Evolutionary conservation across 108 stramenopile genomes (phyloP).

Genomic region (Cylindrotheca closterium): DNA sequence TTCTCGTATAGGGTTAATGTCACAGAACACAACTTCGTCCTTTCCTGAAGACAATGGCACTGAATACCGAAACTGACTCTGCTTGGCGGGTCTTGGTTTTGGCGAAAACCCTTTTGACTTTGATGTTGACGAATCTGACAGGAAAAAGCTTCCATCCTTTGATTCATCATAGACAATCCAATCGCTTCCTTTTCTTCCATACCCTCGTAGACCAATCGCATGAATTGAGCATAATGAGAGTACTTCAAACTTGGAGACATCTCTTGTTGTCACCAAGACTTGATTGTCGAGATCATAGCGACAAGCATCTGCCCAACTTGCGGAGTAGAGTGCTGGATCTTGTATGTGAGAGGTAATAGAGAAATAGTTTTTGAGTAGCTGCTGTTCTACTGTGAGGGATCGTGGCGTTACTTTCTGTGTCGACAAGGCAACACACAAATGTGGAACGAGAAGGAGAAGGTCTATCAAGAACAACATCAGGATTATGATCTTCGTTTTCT

Average conservation of each 20-base stretch:
- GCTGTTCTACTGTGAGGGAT: background rate
- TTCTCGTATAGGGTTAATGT: constrained; percentile 25
- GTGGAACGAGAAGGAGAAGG: too few relatives aligned
- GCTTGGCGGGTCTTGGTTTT: background rate
- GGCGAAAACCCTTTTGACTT: background rate
- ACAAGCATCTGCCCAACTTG: constrained; percentile 6
- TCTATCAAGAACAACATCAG: too few relatives aligned
- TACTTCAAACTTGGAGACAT: background rate
- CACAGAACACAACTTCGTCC: constrained; percentile 24
- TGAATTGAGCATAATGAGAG: constrained; percentile 4
- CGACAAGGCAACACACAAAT: background rate
- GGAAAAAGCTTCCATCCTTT: background rate
- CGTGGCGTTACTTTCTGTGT: background rate
- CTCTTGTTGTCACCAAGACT: background rate
- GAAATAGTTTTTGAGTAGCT: background rate
- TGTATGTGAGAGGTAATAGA: constrained; percentile 7
- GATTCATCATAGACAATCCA: background rate
- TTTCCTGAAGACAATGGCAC: background rate
- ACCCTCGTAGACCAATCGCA: background rate
- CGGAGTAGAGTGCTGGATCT: constrained; percentile 12
- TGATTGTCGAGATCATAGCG: background rate
- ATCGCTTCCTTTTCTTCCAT: background rate
- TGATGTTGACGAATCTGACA: background rate
- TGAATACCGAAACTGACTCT: background rate
- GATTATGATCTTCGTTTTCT: too few relatives aligned